Conservation (phyloP, 345 rosid genomes). For the Hibiscus mutabilis region DNA sequence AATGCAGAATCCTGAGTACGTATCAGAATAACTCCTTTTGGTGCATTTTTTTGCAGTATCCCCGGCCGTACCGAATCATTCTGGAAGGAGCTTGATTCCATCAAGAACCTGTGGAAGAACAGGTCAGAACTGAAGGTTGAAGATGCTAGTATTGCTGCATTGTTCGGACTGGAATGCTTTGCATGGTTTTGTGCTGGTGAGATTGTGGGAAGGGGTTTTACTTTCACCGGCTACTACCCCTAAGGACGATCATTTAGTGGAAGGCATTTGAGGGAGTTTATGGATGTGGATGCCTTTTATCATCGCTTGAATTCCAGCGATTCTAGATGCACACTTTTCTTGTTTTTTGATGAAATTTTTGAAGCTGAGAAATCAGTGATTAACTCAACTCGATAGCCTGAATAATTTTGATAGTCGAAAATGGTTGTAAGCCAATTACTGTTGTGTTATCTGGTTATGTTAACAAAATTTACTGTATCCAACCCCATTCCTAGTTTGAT, state of each 20-base stretch:
- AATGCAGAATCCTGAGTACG: not conserved
- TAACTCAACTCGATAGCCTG: constrained; percentile 27
- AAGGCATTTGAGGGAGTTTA: constrained; percentile 11
- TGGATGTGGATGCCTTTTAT: constrained; percentile 22
- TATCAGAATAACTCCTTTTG: not conserved
- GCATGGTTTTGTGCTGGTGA: constrained; percentile 92
- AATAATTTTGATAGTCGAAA: constrained; percentile 37
- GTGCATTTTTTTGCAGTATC: constrained; percentile 35
- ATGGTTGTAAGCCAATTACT: constrained; percentile 20
- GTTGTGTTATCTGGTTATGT: not conserved
- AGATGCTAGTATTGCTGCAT: constrained; percentile 70
- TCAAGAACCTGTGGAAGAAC: constrained; percentile 65
- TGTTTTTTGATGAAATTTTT: constrained; percentile 40
- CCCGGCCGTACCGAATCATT: constrained; percentile 60
- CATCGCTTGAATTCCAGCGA: constrained; percentile 19
- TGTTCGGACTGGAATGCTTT: constrained; percentile 84
- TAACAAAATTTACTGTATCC: not conserved
- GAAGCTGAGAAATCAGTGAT: constrained; percentile 51
- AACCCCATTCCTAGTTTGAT: not conserved
- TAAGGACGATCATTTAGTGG: constrained; percentile 24
- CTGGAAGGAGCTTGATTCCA: constrained; percentile 65
- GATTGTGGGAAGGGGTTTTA: constrained; percentile 80
- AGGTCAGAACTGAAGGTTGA: constrained; percentile 69
- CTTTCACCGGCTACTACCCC: constrained; percentile 77
- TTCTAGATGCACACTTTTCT: constrained; percentile 28